These are phyloP conservation scores for Canna indica DNA, from an alignment of 176 grass and related monocot genomes.

Conservation along the genomic window DNA sequence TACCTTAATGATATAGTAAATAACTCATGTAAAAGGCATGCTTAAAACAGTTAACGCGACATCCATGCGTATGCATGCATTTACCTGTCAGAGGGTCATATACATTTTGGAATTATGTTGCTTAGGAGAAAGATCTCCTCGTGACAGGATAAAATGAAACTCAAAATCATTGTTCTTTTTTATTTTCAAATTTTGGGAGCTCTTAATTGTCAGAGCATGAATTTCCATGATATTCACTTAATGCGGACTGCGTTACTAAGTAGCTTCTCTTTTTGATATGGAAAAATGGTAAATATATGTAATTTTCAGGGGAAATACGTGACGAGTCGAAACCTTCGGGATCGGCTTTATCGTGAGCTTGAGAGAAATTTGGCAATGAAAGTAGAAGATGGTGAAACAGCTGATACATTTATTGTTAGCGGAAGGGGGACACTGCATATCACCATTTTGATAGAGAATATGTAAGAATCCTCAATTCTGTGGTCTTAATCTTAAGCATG, in stretches of 20 bases:
- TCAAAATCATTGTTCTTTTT: too few relatives aligned
- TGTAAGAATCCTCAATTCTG: constrained; percentile 41
- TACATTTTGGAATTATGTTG: too few relatives aligned
- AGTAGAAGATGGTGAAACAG: constrained; percentile 89
- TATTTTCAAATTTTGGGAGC: not conserved
- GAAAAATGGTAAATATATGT: not conserved
- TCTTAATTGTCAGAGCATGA: not conserved
- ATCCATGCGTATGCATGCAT: not conserved
- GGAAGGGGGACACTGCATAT: constrained; percentile 94
- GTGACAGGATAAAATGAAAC: too few relatives aligned
- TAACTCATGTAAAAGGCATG: not conserved
- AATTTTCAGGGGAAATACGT: constrained; percentile 86
- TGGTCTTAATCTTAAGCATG: constrained; percentile 12
- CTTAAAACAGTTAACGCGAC: not conserved
- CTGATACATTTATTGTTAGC: constrained; percentile 97
- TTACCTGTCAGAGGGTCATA: not conserved
- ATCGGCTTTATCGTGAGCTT: constrained; percentile 75
- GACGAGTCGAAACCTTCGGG: constrained; percentile 87
- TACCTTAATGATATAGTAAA: not conserved
- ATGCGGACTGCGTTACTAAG: not conserved
- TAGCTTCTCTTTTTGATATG: not conserved
- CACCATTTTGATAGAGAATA: constrained; percentile 96
- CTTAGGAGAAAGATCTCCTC: too few relatives aligned
- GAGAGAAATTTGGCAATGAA: constrained; percentile 96
- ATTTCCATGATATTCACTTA: not conserved